Evolutionary conservation across 2,329 filamentous ascomycete genomes (phyloP).

Genomic region (Pseudogymnoascus sp.): DNA sequence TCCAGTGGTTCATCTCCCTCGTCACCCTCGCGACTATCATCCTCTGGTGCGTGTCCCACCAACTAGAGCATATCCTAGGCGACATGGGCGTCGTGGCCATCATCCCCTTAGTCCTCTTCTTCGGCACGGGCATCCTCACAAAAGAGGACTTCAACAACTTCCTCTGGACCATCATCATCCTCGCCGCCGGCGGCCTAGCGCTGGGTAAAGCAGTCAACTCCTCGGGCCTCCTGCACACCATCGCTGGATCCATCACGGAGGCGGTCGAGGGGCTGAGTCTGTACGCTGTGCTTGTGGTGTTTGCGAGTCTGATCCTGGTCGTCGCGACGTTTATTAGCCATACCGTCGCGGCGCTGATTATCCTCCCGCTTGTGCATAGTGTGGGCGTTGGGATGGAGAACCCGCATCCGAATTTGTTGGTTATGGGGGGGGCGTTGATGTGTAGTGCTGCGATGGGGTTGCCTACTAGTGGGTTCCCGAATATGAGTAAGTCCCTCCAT

Average conservation of each 20-base stretch:
- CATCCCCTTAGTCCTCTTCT: slow-evolving; percentile 91
- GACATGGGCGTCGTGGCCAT: slow-evolving; percentile 99
- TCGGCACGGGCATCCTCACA: slow-evolving; percentile 88
- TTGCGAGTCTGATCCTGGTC: slow-evolving; percentile 74
- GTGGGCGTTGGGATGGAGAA: slow-evolving; percentile 79
- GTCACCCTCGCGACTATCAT: slow-evolving; percentile 78
- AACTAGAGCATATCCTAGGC: slow-evolving; percentile 78
- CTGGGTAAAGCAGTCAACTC: slow-evolving; percentile 91
- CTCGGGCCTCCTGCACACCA: slow-evolving; percentile 82
- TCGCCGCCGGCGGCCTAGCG: slow-evolving; percentile 85
- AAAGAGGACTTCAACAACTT: slow-evolving; percentile 99
- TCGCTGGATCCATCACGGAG: slow-evolving; percentile 68
- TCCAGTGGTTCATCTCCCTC: slow-evolving; percentile 86
- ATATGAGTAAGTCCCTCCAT: slow-evolving; percentile 79
- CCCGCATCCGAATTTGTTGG: slow-evolving; percentile 86
- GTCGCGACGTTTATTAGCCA: slow-evolving; percentile 98
- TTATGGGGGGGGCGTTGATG: slow-evolving; percentile 94
- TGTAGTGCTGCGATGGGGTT: slow-evolving; percentile 96
- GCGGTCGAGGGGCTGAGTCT: slow-evolving; percentile 70
- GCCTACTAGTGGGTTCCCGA: slow-evolving; percentile 93
- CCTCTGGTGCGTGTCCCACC: slow-evolving; percentile 88
- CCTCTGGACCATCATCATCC: slow-evolving; percentile 98
- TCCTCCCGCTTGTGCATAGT: slow-evolving; percentile 80
- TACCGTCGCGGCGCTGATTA: slow-evolving; percentile 90
- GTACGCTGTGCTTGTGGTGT: slow-evolving; percentile 80